Conservation (phyloP, 176 grass and related monocot genomes). For the Canna indica region DNA sequence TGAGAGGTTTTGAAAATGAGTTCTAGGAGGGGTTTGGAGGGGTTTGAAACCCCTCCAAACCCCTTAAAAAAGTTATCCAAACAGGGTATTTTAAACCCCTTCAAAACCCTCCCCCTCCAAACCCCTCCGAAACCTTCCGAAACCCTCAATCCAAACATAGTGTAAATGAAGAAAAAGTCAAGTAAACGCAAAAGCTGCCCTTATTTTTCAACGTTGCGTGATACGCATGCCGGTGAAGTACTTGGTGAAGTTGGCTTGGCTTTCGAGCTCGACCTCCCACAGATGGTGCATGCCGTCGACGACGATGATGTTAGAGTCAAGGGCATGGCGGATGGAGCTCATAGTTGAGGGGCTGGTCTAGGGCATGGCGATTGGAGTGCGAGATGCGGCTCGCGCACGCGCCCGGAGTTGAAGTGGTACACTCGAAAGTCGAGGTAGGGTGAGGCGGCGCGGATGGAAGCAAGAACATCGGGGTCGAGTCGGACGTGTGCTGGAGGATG, state of each 20-base stretch:
- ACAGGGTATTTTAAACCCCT: too few relatives aligned
- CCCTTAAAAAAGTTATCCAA: too few relatives aligned
- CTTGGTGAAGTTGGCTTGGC: constrained; percentile 78
- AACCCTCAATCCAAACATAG: too few relatives aligned
- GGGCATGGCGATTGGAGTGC: constrained; percentile 63
- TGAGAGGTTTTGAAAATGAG: too few relatives aligned
- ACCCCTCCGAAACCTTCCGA: too few relatives aligned
- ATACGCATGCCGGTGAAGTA: constrained; percentile 85
- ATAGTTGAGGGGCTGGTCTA: constrained; percentile 93
- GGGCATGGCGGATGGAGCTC: constrained; percentile 81
- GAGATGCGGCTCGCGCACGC: constrained; percentile 65
- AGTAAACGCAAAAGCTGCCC: too few relatives aligned
- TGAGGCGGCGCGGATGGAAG: constrained; percentile 48
- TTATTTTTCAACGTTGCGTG: too few relatives aligned
- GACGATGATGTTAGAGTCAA: constrained; percentile 81
- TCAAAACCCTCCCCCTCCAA: too few relatives aligned
- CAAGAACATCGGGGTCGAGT: constrained; percentile 21
- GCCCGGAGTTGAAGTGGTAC: constrained; percentile 61
- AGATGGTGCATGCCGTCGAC: constrained; percentile 59
- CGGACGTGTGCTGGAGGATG: constrained; percentile 67
- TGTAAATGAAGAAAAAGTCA: too few relatives aligned
- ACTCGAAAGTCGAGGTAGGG: constrained; percentile 55
- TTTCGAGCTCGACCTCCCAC: constrained; percentile 47
- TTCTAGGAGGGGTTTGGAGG: too few relatives aligned
- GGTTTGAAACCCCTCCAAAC: too few relatives aligned